Conservation (phyloP, 768 basidiomycete species). For the Termitomyces sp. region DNA sequence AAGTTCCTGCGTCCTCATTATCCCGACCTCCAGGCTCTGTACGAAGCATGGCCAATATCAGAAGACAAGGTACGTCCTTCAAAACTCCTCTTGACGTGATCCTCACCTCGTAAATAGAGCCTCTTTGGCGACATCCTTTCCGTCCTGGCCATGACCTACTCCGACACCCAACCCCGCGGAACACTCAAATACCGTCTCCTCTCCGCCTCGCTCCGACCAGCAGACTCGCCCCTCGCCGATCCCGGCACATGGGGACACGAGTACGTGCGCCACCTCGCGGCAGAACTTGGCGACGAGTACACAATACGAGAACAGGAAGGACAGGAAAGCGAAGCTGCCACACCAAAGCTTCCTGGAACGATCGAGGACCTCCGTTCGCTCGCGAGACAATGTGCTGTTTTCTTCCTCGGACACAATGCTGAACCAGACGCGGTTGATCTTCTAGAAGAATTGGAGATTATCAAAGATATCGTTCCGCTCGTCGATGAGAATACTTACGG, state of each 20-base stretch:
- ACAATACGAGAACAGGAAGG: slow-evolving; percentile 60
- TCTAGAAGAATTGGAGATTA: slow-evolving; percentile 89
- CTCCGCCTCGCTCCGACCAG: slow-evolving; percentile 65
- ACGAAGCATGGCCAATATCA: slow-evolving; percentile 77
- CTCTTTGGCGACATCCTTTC: slow-evolving; percentile 97
- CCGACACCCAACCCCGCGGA: slow-evolving; percentile 94
- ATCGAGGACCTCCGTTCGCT: slow-evolving; percentile 75
- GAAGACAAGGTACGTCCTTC: slow-evolving; percentile 62
- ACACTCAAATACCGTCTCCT: slow-evolving; percentile 92
- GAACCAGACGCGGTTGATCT: slow-evolving; percentile 98
- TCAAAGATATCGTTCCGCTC: slow-evolving; percentile 70
- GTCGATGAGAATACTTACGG: slow-evolving; percentile 87
- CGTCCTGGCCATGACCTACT: slow-evolving; percentile 99
- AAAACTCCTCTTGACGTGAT: not conserved
- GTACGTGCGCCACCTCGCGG: slow-evolving; percentile 95
- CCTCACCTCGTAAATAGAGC: slow-evolving; percentile 47
- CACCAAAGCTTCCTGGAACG: slow-evolving; percentile 49
- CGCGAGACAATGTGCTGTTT: slow-evolving; percentile 82
- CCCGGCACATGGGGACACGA: slow-evolving; percentile 99
- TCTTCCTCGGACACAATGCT: slow-evolving; percentile 91
- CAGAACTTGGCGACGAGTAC: slow-evolving; percentile 95
- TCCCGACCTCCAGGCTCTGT: slow-evolving; percentile 78
- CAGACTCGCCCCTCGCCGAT: slow-evolving; percentile 69
- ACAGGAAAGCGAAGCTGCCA: slow-evolving; percentile 20
- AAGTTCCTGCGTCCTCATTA: slow-evolving; percentile 95